These are phyloP conservation scores for Curvularia lunata DNA, from an alignment of 2,329 filamentous ascomycete species.

Conservation along the genomic window DNA sequence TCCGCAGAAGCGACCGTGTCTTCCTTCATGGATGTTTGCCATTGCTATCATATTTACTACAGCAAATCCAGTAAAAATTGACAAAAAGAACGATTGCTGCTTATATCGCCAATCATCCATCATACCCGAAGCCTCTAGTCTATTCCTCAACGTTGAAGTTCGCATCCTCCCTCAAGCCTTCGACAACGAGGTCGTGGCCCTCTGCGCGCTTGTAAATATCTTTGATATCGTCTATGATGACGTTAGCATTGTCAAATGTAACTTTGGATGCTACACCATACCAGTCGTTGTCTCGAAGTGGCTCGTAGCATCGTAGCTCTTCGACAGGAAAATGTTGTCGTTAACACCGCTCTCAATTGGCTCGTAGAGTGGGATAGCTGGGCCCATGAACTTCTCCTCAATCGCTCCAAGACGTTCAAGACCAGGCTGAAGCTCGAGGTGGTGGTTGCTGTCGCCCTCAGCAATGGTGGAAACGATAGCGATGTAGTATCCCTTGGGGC, in stretches of 20 bases:
- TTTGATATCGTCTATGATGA: conserved; percentile 80
- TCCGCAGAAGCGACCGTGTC: conserved; percentile 12
- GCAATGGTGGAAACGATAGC: conserved; percentile 98
- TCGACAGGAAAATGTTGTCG: conserved; percentile 96
- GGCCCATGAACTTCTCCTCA: conserved; percentile 95
- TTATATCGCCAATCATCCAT: conserved; percentile 10
- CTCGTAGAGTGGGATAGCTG: conserved; percentile 92
- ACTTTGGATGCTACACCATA: conserved; percentile 41
- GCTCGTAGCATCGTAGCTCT: conserved; percentile 96
- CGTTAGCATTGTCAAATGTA: conserved; percentile 16
- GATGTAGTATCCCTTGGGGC: conserved; percentile 98
- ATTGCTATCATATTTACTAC: conserved; percentile 15
- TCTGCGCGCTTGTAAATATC: conserved; percentile 87
- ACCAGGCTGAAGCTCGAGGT: conserved; percentile 90
- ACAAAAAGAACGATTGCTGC: conserved; percentile 22
- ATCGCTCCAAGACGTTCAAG: conserved; percentile 91
- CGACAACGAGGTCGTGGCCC: conserved; percentile 85
- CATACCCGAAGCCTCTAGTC: background rate
- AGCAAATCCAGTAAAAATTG: conserved; percentile 10
- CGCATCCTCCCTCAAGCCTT: conserved; percentile 81
- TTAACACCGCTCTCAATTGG: conserved; percentile 80
- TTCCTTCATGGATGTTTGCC: conserved; percentile 8
- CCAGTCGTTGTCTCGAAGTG: conserved; percentile 91
- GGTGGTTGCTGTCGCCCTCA: conserved; percentile 89
- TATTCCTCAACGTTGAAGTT: conserved; percentile 68